Evolutionary conservation across 176 grass and related monocot genomes (phyloP).

Genomic region (Oryza officinalis): DNA sequence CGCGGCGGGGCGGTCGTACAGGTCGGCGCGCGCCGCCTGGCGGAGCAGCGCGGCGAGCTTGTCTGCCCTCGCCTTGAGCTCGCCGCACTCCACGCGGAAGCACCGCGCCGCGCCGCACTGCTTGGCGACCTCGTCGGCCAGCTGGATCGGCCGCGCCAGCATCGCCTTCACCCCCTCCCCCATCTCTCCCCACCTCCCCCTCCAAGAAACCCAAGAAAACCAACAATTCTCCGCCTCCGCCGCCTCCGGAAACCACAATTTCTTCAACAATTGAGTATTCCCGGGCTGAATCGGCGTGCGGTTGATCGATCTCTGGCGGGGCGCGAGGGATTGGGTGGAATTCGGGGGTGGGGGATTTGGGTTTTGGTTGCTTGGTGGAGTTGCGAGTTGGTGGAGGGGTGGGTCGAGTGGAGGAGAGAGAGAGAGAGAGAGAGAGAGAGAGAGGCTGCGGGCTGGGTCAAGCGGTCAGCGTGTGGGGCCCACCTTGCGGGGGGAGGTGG

Average conservation of each 20-base stretch:
- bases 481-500: background rate
- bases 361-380: background rate
- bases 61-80: constrained; percentile 63
- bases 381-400: too few relatives aligned
- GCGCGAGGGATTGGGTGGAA: background rate
- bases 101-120: constrained; percentile 46
- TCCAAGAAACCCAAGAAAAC: background rate
- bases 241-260: background rate
- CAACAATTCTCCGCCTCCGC: background rate
- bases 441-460: background rate
- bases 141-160: constrained; percentile 82
- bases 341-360: background rate
- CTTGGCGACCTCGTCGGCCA: constrained; percentile 77
- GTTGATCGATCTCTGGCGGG: background rate
- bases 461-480: constrained; percentile 11
- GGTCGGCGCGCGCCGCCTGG: constrained; percentile 76
- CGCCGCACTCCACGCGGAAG: constrained; percentile 61
- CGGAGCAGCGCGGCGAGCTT: constrained; percentile 78
- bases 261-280: background rate
- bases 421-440: too few relatives aligned
- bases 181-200: constrained; percentile 37
- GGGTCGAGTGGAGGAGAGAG: too few relatives aligned
- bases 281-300: background rate
- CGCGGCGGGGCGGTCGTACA: constrained; percentile 77
- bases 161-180: constrained; percentile 75